These are phyloP conservation scores for Oxytropis ochrocephala DNA, from an alignment of 306 rosid species.

Conservation along the genomic window DNA sequence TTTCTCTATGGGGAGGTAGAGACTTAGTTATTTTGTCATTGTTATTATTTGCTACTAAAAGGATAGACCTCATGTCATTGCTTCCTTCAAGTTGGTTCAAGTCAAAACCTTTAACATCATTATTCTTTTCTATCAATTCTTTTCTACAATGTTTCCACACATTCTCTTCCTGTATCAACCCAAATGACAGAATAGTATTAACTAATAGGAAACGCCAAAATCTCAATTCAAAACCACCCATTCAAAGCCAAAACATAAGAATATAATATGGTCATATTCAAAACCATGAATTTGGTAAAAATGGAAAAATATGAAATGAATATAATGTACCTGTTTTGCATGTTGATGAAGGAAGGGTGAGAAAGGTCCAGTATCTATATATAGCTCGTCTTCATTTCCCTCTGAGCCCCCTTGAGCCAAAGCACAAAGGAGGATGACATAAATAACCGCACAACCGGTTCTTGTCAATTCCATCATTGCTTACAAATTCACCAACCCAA, in stretches of 20 bases:
- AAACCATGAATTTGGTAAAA: background rate
- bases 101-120: constrained; percentile 25
- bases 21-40: background rate
- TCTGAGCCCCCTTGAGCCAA: constrained; percentile 59
- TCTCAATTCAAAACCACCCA: too few relatives aligned
- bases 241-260: background rate
- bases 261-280: background rate
- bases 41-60: background rate
- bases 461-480: constrained; percentile 61
- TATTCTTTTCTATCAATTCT: constrained; percentile 37
- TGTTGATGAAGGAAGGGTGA: constrained; percentile 9
- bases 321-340: constrained; percentile 35
- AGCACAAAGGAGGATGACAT: constrained; percentile 61
- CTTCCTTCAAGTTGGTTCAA: constrained; percentile 17
- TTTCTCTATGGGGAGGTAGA: constrained; percentile 28
- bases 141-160: constrained; percentile 48
- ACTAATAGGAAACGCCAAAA: too few relatives aligned
- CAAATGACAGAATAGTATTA: background rate
- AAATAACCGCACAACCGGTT: constrained; percentile 41
- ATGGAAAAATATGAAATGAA: background rate
- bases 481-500: constrained; percentile 25
- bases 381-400: constrained; percentile 31
- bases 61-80: constrained; percentile 8
- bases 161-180: constrained; percentile 46
- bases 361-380: background rate